Evolutionary conservation across 2,329 filamentous ascomycete species (phyloP), one percentile per base, ranked within the genome.

Genomic region (Fusarium devonianum): DNA sequence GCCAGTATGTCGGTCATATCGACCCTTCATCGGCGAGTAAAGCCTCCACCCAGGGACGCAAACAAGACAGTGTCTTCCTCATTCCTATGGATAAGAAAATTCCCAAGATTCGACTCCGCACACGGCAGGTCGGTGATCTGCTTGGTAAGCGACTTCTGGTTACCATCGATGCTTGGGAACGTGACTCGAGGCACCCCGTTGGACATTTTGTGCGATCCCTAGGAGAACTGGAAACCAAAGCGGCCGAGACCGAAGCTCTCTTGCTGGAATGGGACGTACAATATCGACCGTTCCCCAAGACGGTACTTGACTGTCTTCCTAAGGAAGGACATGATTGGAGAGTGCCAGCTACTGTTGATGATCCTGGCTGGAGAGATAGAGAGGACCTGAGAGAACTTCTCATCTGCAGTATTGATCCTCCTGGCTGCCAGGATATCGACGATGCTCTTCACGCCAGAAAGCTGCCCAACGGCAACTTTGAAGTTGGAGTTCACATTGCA

Each of bases 81-180:
- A 86, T 97, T 37, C 92, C 94, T 4, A 97, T 99, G 93, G 93
- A 99, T 73, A 97, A 96, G 78, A 88, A 91, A 65, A 89, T 99
- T 16, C 94, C 94, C 3, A 99, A 97, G 76, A 97, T 99, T 64
- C 85, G 92, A 34, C 85, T 99, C 44, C 87, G 92, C 39, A 97
- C 94, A 9, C 83, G 94, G 40, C 94, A 97, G 72, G 92, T 92
- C 17, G 85, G 86, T 12, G 91, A 96, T 65, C 81, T 99, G 4
- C 73, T 97, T 19, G 94, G 94, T 5, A 94, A 97, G 77, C 87
- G 95, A 48, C 86, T 99, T 38, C 73, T 99, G 9, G 90, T 97
- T 30, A 92, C 92, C 0, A 95, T 99, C 58, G 94, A 99, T 73
- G 86, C 89, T 1, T 99, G 94, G 94, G 91, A 97, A 53, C 83